A percentile compares a stretch with the other conserved stretches of the same genome.
Evolutionary conservation across 768 basidiomycete species (phyloP).

Genomic region (Gautieria morchelliformis): DNA sequence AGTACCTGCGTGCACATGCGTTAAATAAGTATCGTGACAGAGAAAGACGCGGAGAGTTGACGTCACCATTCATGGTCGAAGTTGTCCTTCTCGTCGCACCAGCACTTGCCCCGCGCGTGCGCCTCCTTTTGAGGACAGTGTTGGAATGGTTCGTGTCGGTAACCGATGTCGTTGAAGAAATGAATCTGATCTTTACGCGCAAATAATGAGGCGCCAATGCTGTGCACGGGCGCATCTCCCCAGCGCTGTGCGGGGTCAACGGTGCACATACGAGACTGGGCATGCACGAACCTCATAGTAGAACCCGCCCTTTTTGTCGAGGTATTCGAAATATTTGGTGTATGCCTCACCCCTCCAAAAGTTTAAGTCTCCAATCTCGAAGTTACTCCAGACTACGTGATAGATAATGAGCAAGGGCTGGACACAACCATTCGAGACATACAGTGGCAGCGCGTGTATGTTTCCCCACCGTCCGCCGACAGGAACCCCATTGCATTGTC

Average conservation of each 20-base stretch:
- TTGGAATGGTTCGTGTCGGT: slow-evolving; percentile 89
- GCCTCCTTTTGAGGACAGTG: slow-evolving; percentile 77
- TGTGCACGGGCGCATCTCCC: slow-evolving; percentile 92
- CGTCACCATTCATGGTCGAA: slow-evolving; percentile 43
- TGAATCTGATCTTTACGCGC: slow-evolving; percentile 84
- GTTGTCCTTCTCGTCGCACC: slow-evolving; percentile 65
- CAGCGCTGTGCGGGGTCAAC: slow-evolving; percentile 43
- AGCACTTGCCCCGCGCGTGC: slow-evolving; percentile 75
- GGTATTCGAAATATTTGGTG: slow-evolving; percentile 69
- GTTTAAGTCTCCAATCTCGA: slow-evolving; percentile 80
- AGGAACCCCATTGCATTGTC: slow-evolving; percentile 68
- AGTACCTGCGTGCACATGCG: slow-evolving; percentile 49
- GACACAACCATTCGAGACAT: slow-evolving; percentile 8
- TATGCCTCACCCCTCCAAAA: slow-evolving; percentile 83
- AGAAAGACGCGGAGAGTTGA: background rate
- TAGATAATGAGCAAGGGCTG: background rate
- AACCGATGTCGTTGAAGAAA: slow-evolving; percentile 93
- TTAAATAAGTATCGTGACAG: background rate
- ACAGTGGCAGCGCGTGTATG: slow-evolving; percentile 51
- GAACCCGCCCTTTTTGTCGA: slow-evolving; percentile 76
- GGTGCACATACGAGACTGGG: background rate
- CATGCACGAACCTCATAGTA: slow-evolving; percentile 68
- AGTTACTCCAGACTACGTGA: slow-evolving; percentile 78
- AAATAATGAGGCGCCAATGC: slow-evolving; percentile 84
- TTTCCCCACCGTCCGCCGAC: slow-evolving; percentile 53